A percentile compares a stretch with the other conserved stretches of the same genome.
Conservation (phyloP, 257 asterid species). For the Solanum appendiculatum region DNA sequence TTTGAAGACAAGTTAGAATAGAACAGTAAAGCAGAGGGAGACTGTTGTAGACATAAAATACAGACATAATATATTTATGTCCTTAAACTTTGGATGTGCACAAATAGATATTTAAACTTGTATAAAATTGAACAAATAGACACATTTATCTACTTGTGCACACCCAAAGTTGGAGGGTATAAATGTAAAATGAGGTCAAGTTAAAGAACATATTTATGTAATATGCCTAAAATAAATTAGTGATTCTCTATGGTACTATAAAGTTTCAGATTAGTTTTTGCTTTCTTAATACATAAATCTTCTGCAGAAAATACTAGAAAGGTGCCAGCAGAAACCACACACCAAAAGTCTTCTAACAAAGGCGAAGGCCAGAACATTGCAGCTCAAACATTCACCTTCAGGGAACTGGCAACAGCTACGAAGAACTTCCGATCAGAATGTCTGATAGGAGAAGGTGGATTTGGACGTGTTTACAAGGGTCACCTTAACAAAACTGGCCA, state of each 20-base stretch:
- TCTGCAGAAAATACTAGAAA: constrained; percentile 13
- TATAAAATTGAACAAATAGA: background rate
- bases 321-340: constrained; percentile 10
- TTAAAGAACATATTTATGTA: too few relatives aligned
- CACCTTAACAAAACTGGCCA: constrained; percentile 50
- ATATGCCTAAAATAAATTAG: background rate
- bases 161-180: too few relatives aligned
- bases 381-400: constrained; percentile 74
- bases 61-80: background rate
- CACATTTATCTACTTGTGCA: background rate
- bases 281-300: background rate
- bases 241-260: background rate
- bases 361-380: constrained; percentile 40
- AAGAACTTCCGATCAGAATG: constrained; percentile 80
- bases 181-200: background rate
- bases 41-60: background rate
- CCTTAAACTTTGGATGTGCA: background rate
- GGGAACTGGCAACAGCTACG: constrained; percentile 85
- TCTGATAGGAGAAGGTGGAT: constrained; percentile 84
- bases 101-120: too few relatives aligned
- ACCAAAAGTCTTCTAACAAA: constrained; percentile 7
- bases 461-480: constrained; percentile 85
- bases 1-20: background rate
- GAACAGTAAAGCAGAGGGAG: background rate
- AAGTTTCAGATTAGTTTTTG: background rate